Percentiles rank a stretch among this genome's conserved stretches.
These are phyloP conservation scores for Aquanectria penicillioides DNA, from an alignment of 2,329 filamentous ascomycete genomes.

Conservation along the genomic window DNA sequence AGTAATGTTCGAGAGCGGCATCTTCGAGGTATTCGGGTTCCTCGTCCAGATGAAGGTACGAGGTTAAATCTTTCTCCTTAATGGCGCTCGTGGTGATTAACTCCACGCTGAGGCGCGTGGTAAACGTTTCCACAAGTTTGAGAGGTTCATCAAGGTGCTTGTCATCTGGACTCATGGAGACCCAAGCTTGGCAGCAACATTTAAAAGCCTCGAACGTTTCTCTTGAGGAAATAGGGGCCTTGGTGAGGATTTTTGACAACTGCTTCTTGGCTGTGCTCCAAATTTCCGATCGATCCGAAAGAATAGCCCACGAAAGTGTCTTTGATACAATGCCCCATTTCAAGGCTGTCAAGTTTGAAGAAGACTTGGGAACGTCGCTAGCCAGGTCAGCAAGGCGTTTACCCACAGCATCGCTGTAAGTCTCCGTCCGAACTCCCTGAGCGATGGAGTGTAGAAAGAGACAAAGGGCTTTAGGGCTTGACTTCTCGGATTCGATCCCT, in stretches of 20 bases:
- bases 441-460: conserved; percentile 56
- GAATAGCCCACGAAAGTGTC: conserved; percentile 47
- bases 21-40: conserved; percentile 41
- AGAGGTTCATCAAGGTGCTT: conserved; percentile 42
- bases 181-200: conserved; percentile 51
- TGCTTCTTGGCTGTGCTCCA: conserved; percentile 48
- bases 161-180: conserved; percentile 50
- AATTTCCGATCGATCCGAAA: conserved; percentile 43
- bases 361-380: conserved; percentile 42
- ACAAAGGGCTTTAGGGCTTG: conserved; percentile 47
- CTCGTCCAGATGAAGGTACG: conserved; percentile 21
- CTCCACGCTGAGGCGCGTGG: conserved; percentile 45
- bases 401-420: conserved; percentile 54
- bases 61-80: conserved; percentile 35
- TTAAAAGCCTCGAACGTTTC: conserved; percentile 55
- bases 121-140: conserved; percentile 47
- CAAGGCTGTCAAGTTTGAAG: conserved; percentile 45
- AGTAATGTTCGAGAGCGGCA: conserved; percentile 43
- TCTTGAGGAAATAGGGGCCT: conserved; percentile 44
- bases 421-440: conserved; percentile 53
- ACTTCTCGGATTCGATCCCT: conserved; percentile 52
- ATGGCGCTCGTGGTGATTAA: conserved; percentile 37
- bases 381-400: conserved; percentile 51
- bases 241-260: conserved; percentile 46
- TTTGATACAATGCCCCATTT: conserved; percentile 54